phyloP scores from a whole-genome alignment of 2,329 filamentous ascomycete genomes.

The Coniella vitis region DNA sequence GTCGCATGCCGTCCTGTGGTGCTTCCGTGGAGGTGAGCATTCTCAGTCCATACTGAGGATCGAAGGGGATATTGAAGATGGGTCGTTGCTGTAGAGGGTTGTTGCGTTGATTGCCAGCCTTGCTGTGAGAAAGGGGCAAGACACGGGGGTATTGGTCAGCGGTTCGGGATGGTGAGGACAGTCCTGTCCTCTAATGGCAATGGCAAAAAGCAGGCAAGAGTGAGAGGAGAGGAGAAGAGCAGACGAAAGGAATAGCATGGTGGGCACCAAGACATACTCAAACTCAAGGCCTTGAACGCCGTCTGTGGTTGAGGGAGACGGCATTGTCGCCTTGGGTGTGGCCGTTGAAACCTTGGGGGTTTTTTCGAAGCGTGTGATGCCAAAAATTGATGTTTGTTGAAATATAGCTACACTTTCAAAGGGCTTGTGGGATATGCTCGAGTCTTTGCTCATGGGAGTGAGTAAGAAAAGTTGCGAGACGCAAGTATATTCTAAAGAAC shows the following conservation, averaged over 20 bases:
- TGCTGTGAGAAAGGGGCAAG: background rate
- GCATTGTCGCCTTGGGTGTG: too few species aligned
- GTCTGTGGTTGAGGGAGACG: background rate
- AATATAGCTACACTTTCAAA: too few species aligned
- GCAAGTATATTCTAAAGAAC: too few species aligned
- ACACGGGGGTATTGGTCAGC: background rate
- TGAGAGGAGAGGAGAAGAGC: background rate
- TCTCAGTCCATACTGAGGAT: conserved; percentile 3
- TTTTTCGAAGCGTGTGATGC: too few species aligned
- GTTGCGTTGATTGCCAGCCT: background rate
- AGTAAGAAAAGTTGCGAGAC: too few species aligned
- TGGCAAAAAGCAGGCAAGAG: too few species aligned
- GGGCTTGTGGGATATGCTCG: too few species aligned
- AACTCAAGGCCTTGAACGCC: background rate
- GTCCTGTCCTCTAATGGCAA: background rate
- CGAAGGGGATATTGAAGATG: background rate
- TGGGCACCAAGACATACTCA: background rate
- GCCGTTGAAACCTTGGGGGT: too few species aligned
- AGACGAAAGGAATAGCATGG: background rate
- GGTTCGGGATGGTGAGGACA: background rate
- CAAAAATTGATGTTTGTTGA: too few species aligned
- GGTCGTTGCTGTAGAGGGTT: background rate
- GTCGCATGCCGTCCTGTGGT: background rate
- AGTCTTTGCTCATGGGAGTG: too few species aligned
- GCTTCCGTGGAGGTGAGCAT: background rate